Conservation (phyloP, 176 grass and related monocot genomes). For the Lolium rigidum region DNA sequence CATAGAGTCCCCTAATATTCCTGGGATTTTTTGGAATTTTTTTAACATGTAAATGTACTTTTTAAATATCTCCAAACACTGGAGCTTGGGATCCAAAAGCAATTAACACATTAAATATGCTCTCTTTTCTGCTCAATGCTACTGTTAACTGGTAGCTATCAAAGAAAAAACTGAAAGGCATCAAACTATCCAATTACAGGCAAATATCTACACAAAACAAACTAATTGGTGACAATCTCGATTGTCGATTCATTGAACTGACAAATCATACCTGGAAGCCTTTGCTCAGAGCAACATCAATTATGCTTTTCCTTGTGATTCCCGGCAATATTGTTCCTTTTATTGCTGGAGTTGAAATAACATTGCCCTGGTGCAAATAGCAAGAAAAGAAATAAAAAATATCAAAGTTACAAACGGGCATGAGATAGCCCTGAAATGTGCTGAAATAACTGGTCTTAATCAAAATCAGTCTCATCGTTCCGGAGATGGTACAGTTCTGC, state of each 20-base stretch:
- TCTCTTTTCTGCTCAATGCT: slow-evolving; percentile 3
- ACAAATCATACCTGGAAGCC: slow-evolving; percentile 67
- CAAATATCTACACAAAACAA: slow-evolving; percentile 7
- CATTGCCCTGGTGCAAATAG: slow-evolving; percentile 63
- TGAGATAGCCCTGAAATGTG: background rate
- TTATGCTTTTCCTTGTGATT: slow-evolving; percentile 98
- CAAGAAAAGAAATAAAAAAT: slow-evolving; percentile 19
- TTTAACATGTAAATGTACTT: background rate
- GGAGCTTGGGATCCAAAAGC: background rate
- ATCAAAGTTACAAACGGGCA: slow-evolving; percentile 20
- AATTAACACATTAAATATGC: background rate
- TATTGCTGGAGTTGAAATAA: slow-evolving; percentile 78
- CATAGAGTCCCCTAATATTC: background rate
- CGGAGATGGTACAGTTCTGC: background rate
- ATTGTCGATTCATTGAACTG: slow-evolving; percentile 16
- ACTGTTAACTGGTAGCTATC: slow-evolving; percentile 16
- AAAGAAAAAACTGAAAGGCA: slow-evolving; percentile 34
- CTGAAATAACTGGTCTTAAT: slow-evolving; percentile 1
- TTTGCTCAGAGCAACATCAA: slow-evolving; percentile 82
- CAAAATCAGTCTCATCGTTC: slow-evolving; percentile 13
- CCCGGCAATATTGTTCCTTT: slow-evolving; percentile 97
- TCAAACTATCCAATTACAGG: background rate
- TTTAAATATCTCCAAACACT: background rate
- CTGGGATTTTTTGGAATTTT: background rate
- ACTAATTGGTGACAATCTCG: background rate